A percentile compares a stretch with the other conserved stretches of the same genome.
Evolutionary conservation across 495 filamentous ascomycete genomes (phyloP).

Genomic region (Cudoniella acicularis): DNA sequence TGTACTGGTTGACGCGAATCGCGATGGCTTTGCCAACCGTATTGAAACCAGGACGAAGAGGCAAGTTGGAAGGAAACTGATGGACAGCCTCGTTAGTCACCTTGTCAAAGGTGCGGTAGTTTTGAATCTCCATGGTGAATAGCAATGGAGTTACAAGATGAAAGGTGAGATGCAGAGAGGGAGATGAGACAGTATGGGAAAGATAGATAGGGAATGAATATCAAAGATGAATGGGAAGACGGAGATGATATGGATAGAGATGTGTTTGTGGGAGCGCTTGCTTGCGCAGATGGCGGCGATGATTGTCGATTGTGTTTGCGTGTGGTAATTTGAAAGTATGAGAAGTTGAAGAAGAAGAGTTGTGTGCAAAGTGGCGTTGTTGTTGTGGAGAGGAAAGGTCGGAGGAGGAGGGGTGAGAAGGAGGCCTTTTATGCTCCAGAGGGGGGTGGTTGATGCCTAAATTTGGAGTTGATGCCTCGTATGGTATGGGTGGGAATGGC

Average conservation of each 20-base stretch:
- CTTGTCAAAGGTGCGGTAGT: constrained; percentile 7
- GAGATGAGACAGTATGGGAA: constrained; percentile 5
- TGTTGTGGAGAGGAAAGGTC: not conserved
- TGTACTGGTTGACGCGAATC: constrained; percentile 71
- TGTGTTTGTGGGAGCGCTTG: not conserved
- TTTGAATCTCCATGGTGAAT: constrained; percentile 23
- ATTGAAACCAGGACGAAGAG: constrained; percentile 49
- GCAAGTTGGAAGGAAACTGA: constrained; percentile 9
- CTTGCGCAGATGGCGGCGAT: not conserved
- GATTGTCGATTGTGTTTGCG: not conserved
- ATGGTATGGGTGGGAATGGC: not conserved
- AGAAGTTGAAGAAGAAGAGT: not conserved
- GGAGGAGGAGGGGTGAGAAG: not conserved
- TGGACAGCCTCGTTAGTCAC: constrained; percentile 8
- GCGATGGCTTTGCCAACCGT: constrained; percentile 51
- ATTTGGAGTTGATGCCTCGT: not conserved
- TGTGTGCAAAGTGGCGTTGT: not conserved
- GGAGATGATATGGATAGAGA: not conserved
- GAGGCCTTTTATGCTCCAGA: not conserved
- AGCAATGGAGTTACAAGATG: not conserved
- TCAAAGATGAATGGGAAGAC: constrained; percentile 18
- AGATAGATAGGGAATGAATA: not conserved
- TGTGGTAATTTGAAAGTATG: not conserved
- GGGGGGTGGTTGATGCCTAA: not conserved
- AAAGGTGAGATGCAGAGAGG: not conserved